phyloP scores from a whole-genome alignment of 371 early-diverging fungal genomes.

The Mucor indicus region DNA sequence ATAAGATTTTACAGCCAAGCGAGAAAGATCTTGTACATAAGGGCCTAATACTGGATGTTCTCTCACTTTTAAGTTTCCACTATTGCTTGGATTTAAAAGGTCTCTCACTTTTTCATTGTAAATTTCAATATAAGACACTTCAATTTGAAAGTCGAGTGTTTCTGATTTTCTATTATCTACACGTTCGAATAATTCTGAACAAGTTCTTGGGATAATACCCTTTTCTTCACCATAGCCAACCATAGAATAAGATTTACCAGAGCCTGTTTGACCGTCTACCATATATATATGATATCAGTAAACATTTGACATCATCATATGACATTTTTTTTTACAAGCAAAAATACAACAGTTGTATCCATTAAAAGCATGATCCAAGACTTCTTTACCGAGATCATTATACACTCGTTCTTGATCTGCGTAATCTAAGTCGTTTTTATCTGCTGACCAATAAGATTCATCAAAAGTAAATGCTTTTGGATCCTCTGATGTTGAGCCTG shows the following conservation, averaged over 20 bases:
- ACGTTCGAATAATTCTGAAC: constrained; percentile 68
- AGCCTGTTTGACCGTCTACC: constrained; percentile 81
- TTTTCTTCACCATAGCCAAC: constrained; percentile 65
- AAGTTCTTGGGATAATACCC: constrained; percentile 79
- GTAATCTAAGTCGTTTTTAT: constrained; percentile 51
- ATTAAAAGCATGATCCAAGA: constrained; percentile 78
- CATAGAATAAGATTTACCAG: constrained; percentile 80
- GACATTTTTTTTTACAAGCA: constrained; percentile 52
- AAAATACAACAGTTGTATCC: constrained; percentile 85
- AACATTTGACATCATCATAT: constrained; percentile 2
- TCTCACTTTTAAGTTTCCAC: constrained; percentile 71
- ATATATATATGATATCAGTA: background rate
- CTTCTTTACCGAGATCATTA: constrained; percentile 63
- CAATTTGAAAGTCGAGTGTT: constrained; percentile 59
- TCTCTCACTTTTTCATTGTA: constrained; percentile 86
- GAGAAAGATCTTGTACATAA: constrained; percentile 84
- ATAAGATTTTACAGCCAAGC: constrained; percentile 69
- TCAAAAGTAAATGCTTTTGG: constrained; percentile 73
- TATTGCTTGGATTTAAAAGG: constrained; percentile 72
- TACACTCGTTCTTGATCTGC: constrained; percentile 75
- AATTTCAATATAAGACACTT: constrained; percentile 80
- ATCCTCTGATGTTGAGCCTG: constrained; percentile 25
- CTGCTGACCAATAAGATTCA: constrained; percentile 75
- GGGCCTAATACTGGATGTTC: constrained; percentile 85
- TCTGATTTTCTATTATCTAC: constrained; percentile 42